Base-by-base conservation (phyloP, 768 basidiomycete genomes). In the Leccinum sublutescens region DNA sequence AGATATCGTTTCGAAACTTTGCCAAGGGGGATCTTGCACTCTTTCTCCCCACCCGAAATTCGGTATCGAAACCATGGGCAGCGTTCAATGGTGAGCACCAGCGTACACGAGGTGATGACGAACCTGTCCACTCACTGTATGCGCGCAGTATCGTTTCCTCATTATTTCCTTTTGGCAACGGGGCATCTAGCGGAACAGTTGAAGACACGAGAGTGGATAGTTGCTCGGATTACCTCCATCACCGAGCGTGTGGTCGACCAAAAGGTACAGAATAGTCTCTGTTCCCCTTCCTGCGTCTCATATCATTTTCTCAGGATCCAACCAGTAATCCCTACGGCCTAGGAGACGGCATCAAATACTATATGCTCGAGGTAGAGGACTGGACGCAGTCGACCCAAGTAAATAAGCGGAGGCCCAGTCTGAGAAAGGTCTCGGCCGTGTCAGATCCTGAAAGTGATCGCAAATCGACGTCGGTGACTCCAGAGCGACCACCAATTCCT, bases 1-100 rank as follows among this genome's bases (percentile, higher is more conserved):
- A 97, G 76, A 96, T 99, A 57, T 91, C 95, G 0, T 98, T 98
- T 75, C 81, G 93, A 66, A 96, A 95, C 76, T 98, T 98, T 65
- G 80, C 89, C 8, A 95, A 94, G 71, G 95, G 95, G 10, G 97
- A 99, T 75, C 79, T 99, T 53, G 96, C 95, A 1, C 78, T 99
- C 31, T 99, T 99, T 76, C 78, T 99, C 14, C 97, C 97, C 2
- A 99, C 97, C 0, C 81, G 95, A 50, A 98, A 98, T 74, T 93
- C 94, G 29, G 84, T 92, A 6, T 88, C 90, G 47, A 93, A 91
- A 71, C 91, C 93, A 1, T 99, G 97, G 96, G 97, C 96, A 23
- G 97, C 97, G 10, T 99, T 98, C 77, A 99, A 98, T 74, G 91
- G 95, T 94, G 70, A 66, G 85, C 61, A 10, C 45, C 10, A 40